Conservation (phyloP, 768 basidiomycete species). For the Trametes elegans region DNA sequence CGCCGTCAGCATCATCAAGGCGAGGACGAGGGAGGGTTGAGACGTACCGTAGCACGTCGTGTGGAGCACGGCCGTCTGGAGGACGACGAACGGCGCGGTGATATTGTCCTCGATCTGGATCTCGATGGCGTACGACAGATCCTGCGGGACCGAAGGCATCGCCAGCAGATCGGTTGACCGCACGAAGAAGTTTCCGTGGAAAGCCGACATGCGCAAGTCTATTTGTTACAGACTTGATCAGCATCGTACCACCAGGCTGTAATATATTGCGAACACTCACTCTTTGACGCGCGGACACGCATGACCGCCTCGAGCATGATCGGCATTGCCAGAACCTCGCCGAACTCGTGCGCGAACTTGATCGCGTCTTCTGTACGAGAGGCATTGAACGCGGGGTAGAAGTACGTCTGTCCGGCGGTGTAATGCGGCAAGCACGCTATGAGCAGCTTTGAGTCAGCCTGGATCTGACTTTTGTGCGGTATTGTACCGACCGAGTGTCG, state of each 20-base stretch:
- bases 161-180: conserved; percentile 95
- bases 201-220: conserved; percentile 94
- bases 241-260: background rate
- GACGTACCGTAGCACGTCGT: conserved; percentile 81
- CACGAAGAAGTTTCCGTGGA: conserved; percentile 99
- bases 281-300: conserved; percentile 96
- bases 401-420: conserved; percentile 97
- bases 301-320: conserved; percentile 97
- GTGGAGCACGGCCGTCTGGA: conserved; percentile 93
- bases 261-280: conserved; percentile 36
- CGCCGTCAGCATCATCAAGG: background rate
- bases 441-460: background rate
- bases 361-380: conserved; percentile 91
- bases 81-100: conserved; percentile 85
- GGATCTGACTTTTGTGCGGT: background rate
- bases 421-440: conserved; percentile 91
- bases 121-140: conserved; percentile 95
- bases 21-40: background rate
- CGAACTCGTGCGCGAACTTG: conserved; percentile 98
- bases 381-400: conserved; percentile 98
- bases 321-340: conserved; percentile 87
- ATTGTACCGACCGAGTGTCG: conserved; percentile 67
- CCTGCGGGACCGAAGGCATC: conserved; percentile 94
- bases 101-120: conserved; percentile 94
- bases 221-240: background rate